Evolutionary conservation across 352 stramenopile species (phyloP), one percentile per base, ranked within the genome.

Genomic region (Globisporangium lucens): DNA sequence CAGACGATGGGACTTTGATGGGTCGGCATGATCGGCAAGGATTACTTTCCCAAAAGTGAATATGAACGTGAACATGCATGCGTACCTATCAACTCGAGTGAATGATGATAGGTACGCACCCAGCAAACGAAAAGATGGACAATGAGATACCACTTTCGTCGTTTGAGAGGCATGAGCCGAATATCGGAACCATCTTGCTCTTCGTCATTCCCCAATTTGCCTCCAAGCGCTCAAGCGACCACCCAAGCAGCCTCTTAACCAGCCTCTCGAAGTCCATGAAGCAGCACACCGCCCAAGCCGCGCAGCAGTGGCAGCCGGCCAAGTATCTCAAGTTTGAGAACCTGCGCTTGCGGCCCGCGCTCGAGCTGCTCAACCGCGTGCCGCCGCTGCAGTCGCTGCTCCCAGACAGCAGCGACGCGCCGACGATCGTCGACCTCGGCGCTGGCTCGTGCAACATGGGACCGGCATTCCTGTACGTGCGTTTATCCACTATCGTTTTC

Each of bases 371-470:
- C 27, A 68, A 51, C 15, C 78, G 80, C 29, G 72, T 87, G 17
- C 73, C 74, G 0, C 8, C 38, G 0, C 63, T 89, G 2, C 61
- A 67, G 46, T 60, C 56, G 9, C 56, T 64, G 24, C 43, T 63
- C 3, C 9, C 36, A 43, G 36, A 46, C 1, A 22, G 17, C 12
- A 49, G 68, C 15, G 46, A 75, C 17, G 59, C 66, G 0, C 66
- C 78, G 15, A 61, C 68, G 24, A 85, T 93, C 57, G 67, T 89
- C 22, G 85, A 93, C 57, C 69, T 93, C 5, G 85, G 85, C 20
- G 82, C 78, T 22, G 85, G 85, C 35, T 87, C 85, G 8, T 76
- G 83, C 35, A 93, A 91, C 75, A 90, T 92, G 77, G 80, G 77
- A 3, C 70, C 80, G 10, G 68, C 80, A 0, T 89, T 93, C 72